Evolutionary conservation across 352 stramenopile species (phyloP).

Genomic region (Labyrinthula sp.): DNA sequence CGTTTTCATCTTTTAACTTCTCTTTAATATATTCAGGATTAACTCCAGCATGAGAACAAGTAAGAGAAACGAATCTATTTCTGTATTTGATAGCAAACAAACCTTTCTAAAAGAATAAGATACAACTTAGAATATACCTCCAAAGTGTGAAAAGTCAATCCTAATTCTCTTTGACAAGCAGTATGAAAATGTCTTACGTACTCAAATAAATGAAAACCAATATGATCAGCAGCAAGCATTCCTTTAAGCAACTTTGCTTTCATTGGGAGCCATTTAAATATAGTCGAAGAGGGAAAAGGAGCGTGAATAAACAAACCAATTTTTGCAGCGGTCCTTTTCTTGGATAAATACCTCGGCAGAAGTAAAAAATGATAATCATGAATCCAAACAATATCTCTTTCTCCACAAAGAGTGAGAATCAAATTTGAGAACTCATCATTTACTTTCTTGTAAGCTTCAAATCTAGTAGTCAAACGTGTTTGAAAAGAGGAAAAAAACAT

Average conservation of each 20-base stretch:
- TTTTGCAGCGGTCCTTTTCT: constrained; percentile 51
- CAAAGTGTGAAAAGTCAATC: constrained; percentile 69
- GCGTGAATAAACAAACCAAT: constrained; percentile 92
- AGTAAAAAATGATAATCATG: constrained; percentile 93
- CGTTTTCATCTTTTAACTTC: too few species aligned
- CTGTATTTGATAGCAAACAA: constrained; percentile 63
- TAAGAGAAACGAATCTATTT: too few species aligned
- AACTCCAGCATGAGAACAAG: too few species aligned
- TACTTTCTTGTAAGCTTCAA: constrained; percentile 25
- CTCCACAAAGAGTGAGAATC: constrained; percentile 28
- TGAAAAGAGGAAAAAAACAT: constrained; percentile 24
- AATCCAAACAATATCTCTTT: constrained; percentile 77
- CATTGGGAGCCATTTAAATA: constrained; percentile 76
- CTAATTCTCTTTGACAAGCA: constrained; percentile 67
- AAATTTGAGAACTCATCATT: constrained; percentile 25
- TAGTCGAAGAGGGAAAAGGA: constrained; percentile 89
- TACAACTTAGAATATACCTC: too few species aligned
- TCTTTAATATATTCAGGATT: too few species aligned
- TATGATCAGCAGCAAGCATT: constrained; percentile 65
- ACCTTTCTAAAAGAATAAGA: too few species aligned
- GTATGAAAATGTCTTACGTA: constrained; percentile 71
- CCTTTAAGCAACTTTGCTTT: constrained; percentile 60
- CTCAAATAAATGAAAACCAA: constrained; percentile 76
- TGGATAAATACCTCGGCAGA: constrained; percentile 76
- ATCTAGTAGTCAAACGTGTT: constrained; percentile 15